Percentiles rank a stretch among this genome's conserved stretches.
These are phyloP conservation scores for Claviceps purpurea DNA, from an alignment of 2,329 filamentous ascomycete genomes.

Conservation along the genomic window DNA sequence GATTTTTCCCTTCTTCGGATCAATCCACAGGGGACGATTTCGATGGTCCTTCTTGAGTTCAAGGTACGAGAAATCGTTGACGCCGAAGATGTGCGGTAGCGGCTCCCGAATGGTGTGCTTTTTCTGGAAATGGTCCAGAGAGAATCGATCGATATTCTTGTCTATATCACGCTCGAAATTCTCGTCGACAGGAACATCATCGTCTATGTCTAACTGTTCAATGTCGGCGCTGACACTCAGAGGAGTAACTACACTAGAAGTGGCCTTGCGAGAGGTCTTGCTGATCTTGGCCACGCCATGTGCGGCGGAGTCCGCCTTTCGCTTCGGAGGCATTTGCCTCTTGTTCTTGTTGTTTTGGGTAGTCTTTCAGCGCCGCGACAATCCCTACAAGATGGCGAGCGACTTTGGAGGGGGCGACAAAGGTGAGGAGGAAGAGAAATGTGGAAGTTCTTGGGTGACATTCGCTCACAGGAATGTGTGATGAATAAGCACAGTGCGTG, in stretches of 20 bases:
- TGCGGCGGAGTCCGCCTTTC: slow-evolving; percentile 45
- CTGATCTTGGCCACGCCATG: slow-evolving; percentile 39
- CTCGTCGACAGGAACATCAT: slow-evolving; percentile 36
- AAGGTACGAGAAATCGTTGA: slow-evolving; percentile 67
- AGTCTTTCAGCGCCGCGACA: slow-evolving; percentile 9
- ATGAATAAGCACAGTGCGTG: background rate
- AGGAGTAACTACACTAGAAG: slow-evolving; percentile 46
- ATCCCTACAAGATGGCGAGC: background rate
- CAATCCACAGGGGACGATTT: slow-evolving; percentile 87
- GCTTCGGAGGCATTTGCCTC: slow-evolving; percentile 51
- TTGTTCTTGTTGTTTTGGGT: background rate
- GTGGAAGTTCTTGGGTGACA: background rate
- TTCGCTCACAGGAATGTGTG: background rate
- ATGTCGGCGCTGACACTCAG: slow-evolving; percentile 44
- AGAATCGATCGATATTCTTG: slow-evolving; percentile 48
- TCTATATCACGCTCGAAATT: slow-evolving; percentile 40
- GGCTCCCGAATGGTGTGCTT: slow-evolving; percentile 29
- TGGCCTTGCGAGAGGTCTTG: slow-evolving; percentile 43
- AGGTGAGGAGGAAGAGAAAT: background rate
- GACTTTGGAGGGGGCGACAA: background rate
- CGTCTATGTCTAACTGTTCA: slow-evolving; percentile 26
- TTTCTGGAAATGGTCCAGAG: slow-evolving; percentile 37
- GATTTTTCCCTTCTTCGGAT: slow-evolving; percentile 72
- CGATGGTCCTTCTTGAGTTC: slow-evolving; percentile 77
- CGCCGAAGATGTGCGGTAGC: slow-evolving; percentile 32